Evolutionary conservation across 2,329 filamentous ascomycete genomes (phyloP).

Genomic region (Macrophomina pseudophaseolina): DNA sequence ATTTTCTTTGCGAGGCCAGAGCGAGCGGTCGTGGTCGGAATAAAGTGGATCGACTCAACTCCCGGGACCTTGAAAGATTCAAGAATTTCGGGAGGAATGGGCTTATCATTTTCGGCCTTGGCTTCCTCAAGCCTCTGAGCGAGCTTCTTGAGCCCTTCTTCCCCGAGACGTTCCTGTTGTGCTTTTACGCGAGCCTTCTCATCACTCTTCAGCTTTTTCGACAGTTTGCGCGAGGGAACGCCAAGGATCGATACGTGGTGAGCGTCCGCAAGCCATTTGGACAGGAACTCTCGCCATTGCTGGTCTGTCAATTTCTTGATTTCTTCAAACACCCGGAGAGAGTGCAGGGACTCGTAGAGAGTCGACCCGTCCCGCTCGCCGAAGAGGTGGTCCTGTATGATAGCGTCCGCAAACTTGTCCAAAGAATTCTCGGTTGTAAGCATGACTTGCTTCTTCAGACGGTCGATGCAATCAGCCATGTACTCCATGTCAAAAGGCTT

Average conservation of each 20-base stretch:
- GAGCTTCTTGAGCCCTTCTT: conserved; percentile 78
- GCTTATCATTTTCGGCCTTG: conserved; percentile 84
- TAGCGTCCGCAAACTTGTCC: conserved; percentile 79
- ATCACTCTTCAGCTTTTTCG: conserved; percentile 78
- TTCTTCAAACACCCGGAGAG: conserved; percentile 62
- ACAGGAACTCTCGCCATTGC: conserved; percentile 82
- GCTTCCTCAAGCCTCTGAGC: conserved; percentile 78
- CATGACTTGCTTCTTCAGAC: conserved; percentile 81
- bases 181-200: conserved; percentile 79
- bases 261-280: conserved; percentile 83
- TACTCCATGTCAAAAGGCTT: conserved; percentile 90
- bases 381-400: conserved; percentile 93
- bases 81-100: conserved; percentile 82
- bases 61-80: conserved; percentile 81
- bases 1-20: conserved; percentile 77
- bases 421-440: conserved; percentile 82
- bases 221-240: conserved; percentile 79
- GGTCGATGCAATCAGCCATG: conserved; percentile 82
- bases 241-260: conserved; percentile 87
- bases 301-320: conserved; percentile 80
- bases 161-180: conserved; percentile 78
- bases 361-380: conserved; percentile 77
- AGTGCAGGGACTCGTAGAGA: conserved; percentile 47
- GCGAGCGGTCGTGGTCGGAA: conserved; percentile 82
- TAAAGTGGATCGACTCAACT: conserved; percentile 93